phyloP scores from a whole-genome alignment of 2,329 filamentous ascomycete species.

The Aureobasidium subglaciale region DNA sequence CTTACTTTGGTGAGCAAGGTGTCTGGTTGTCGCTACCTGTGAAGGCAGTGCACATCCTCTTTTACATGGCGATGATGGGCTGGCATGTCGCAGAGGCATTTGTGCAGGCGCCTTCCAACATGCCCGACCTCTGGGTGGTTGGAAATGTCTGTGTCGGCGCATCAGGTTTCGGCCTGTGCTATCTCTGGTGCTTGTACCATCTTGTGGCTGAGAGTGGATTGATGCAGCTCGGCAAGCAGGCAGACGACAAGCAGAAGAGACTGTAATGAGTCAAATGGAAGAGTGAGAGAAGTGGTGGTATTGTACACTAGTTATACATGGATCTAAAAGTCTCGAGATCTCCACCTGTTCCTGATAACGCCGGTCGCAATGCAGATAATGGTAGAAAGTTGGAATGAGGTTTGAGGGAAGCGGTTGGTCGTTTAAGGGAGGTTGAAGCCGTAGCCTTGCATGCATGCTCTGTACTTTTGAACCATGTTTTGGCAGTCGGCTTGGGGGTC shows the following conservation, averaged over 20 bases:
- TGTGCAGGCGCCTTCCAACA: slow-evolving; percentile 60
- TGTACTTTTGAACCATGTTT: slow-evolving; percentile 76
- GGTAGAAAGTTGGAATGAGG: not conserved
- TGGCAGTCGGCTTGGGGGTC: slow-evolving; percentile 81
- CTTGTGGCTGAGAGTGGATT: slow-evolving; percentile 53
- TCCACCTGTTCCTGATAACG: not conserved
- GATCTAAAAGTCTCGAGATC: not conserved
- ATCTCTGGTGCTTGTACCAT: slow-evolving; percentile 81
- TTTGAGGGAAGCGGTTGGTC: too few species aligned
- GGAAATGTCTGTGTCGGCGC: slow-evolving; percentile 82
- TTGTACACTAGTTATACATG: slow-evolving; percentile 13
- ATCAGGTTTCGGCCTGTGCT: slow-evolving; percentile 77
- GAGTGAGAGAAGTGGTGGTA: slow-evolving; percentile 3
- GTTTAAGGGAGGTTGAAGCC: slow-evolving; percentile 60
- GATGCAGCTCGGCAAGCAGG: slow-evolving; percentile 16
- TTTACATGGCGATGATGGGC: slow-evolving; percentile 68
- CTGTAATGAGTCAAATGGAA: not conserved
- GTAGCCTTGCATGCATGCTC: slow-evolving; percentile 84
- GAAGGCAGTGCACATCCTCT: slow-evolving; percentile 65
- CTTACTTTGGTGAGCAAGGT: slow-evolving; percentile 49
- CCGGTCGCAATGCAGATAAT: slow-evolving; percentile 13
- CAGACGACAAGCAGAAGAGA: slow-evolving; percentile 30
- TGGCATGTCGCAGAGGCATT: slow-evolving; percentile 77
- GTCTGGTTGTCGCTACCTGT: slow-evolving; percentile 47
- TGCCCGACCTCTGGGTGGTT: slow-evolving; percentile 93